Conservation (phyloP, 306 rosid species). For the Cotoneaster glaucophyllus region DNA sequence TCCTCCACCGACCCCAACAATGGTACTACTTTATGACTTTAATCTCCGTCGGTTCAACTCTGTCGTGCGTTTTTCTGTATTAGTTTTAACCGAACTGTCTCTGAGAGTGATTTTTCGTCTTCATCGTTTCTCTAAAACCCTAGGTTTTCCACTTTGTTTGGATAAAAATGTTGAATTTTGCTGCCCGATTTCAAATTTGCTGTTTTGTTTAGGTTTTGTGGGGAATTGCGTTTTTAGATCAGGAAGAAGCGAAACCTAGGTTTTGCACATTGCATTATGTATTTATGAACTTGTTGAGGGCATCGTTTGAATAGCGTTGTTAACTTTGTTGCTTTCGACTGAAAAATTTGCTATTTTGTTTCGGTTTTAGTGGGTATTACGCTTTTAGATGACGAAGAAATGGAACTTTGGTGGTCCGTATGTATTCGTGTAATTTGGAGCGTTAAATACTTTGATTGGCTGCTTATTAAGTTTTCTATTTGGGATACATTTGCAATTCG, state of each 20-base stretch:
- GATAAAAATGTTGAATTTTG: neutral
- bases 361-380: neutral
- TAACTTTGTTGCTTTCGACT: neutral
- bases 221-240: neutral
- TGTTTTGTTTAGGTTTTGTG: neutral
- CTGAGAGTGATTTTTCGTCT: neutral
- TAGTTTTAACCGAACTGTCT: neutral
- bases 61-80: neutral
- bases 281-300: neutral
- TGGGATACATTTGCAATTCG: neutral
- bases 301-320: neutral
- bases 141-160: neutral
- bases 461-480: neutral
- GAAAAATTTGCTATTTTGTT: neutral
- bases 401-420: neutral
- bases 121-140: neutral
- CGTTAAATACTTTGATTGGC: neutral
- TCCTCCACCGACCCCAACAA: slow-evolving; percentile 33
- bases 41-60: neutral
- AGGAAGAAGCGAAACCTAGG: neutral
- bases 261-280: neutral
- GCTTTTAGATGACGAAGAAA: neutral
- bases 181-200: too few species aligned
- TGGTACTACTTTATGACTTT: slow-evolving; percentile 20
- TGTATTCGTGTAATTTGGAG: neutral